Evolutionary conservation across 495 filamentous ascomycete species (phyloP).

Genomic region (Penicillium argentinense): DNA sequence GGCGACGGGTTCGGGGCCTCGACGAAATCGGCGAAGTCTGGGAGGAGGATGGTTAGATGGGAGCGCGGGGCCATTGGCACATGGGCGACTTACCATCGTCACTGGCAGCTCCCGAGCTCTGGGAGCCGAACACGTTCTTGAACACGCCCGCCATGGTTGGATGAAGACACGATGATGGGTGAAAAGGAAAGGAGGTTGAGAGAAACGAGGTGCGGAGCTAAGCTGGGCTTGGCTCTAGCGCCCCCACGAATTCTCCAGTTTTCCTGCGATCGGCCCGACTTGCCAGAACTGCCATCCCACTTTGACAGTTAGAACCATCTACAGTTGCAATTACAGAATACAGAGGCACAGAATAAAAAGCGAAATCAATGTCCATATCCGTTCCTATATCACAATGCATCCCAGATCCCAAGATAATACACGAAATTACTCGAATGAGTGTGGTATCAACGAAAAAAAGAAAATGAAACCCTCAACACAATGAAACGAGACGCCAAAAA

Average conservation of each 20-base stretch:
- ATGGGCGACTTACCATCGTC: conserved; percentile 59
- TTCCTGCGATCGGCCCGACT: conserved; percentile 10
- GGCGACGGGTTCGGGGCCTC: conserved; percentile 65
- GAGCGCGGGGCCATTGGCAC: conserved; percentile 7
- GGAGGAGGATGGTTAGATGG: conserved; percentile 3
- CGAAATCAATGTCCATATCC: too few species aligned
- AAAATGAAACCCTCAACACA: conserved; percentile 7
- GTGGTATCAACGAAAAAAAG: conserved; percentile 30
- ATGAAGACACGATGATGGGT: conserved; percentile 15
- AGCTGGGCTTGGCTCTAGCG: conserved; percentile 27
- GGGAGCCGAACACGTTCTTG: conserved; percentile 65
- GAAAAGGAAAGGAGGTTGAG: conserved; percentile 32
- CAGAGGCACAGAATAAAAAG: too few species aligned
- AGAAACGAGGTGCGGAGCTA: conserved; percentile 31
- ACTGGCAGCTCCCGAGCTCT: conserved; percentile 51
- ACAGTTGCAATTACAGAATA: too few species aligned
- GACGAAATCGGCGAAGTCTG: conserved; percentile 81
- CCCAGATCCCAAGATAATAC: conserved; percentile 13
- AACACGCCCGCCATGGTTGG: conserved; percentile 64
- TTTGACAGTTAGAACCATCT: too few species aligned
- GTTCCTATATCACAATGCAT: conserved; percentile 6
- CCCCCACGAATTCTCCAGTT: conserved; percentile 27
- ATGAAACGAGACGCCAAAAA: conserved; percentile 17
- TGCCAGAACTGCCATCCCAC: too few species aligned
- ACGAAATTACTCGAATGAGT: conserved; percentile 18